Conservation (phyloP, 148 eudicot genomes). For the Persicaria maculosa region DNA sequence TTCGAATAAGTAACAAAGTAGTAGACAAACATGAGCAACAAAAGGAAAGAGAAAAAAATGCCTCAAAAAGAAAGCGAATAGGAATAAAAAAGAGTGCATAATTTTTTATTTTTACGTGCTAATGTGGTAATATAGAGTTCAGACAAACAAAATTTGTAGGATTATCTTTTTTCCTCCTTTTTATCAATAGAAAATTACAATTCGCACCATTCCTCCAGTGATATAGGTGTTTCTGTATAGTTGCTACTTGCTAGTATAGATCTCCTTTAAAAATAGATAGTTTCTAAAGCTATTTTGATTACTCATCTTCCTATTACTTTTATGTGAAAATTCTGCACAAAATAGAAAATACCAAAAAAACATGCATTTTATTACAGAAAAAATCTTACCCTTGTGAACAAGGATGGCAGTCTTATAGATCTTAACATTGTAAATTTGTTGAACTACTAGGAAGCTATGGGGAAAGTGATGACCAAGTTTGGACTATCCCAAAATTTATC, state of each 20-base stretch:
- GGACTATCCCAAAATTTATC: constrained; percentile 54
- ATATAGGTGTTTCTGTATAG: no score
- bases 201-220: not conserved
- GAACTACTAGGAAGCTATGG: constrained; percentile 46
- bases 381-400: not conserved
- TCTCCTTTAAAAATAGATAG: not conserved
- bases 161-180: not conserved
- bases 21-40: no score
- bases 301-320: not conserved
- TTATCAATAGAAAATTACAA: no score
- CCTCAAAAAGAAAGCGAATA: no score
- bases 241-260: no score
- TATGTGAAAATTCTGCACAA: not conserved
- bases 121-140: not conserved
- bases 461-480: constrained; percentile 60
- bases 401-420: not conserved
- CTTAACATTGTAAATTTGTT: constrained; percentile 10
- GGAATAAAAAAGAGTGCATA: no score
- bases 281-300: not conserved
- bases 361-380: no score
- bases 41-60: no score
- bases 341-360: not conserved
- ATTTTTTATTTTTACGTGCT: no score
- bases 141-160: not conserved
- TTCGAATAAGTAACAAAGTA: no score